Evolutionary conservation across 495 filamentous ascomycete genomes (phyloP).

Genomic region (Glutinoglossum americanum): DNA sequence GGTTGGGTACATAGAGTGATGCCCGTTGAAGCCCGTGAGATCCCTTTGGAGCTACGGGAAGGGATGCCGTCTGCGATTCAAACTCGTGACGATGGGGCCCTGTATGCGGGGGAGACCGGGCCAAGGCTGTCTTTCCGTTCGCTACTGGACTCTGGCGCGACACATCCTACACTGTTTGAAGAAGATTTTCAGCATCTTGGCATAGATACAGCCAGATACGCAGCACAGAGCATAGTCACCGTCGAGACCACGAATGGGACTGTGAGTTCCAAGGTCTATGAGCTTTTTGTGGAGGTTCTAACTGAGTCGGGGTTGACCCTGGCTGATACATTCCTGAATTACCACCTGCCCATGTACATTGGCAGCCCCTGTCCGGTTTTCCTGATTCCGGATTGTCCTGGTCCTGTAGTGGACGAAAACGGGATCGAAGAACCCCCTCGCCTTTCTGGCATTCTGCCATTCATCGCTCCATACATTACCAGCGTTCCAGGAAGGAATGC

Average conservation of each 20-base stretch:
- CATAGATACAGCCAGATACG: too few species aligned
- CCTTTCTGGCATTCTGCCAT: constrained; percentile 23
- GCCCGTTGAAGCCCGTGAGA: too few species aligned
- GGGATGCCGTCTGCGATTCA: too few species aligned
- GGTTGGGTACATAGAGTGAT: too few species aligned
- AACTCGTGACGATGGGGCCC: too few species aligned
- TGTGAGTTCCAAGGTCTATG: constrained; percentile 14
- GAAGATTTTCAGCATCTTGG: too few species aligned
- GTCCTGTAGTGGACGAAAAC: neutral
- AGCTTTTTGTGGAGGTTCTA: constrained; percentile 20
- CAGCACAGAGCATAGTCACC: constrained; percentile 7
- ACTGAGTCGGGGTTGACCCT: neutral
- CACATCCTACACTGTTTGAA: too few species aligned
- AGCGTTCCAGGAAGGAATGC: constrained; percentile 17
- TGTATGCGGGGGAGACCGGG: too few species aligned
- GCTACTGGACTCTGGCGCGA: too few species aligned
- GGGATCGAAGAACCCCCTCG: constrained; percentile 9
- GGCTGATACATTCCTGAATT: neutral
- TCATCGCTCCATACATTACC: constrained; percentile 21
- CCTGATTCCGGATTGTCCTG: neutral
- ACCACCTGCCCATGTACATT: neutral
- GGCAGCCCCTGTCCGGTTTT: neutral
- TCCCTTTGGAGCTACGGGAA: too few species aligned
- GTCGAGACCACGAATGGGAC: constrained; percentile 11
- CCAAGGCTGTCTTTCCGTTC: too few species aligned